Percentiles rank a stretch among this genome's conserved stretches.
Evolutionary conservation across 2,329 filamentous ascomycete genomes (phyloP).

Genomic region (Podosphaera xanthii): DNA sequence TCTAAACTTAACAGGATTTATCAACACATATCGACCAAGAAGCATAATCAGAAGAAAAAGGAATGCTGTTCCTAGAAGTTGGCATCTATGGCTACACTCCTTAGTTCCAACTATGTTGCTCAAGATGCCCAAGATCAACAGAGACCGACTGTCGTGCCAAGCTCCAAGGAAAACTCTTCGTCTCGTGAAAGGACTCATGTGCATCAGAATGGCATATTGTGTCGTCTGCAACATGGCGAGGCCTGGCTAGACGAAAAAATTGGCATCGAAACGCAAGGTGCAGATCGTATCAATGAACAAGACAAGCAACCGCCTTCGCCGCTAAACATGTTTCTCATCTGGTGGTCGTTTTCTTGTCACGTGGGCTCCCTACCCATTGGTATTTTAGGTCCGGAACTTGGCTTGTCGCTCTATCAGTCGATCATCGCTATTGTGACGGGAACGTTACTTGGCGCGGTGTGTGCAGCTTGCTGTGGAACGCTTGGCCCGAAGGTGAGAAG

Average conservation of each 20-base stretch:
- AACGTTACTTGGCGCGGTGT: slow-evolving; percentile 20
- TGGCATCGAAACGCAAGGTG: slow-evolving; percentile 24
- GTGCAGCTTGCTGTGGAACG: slow-evolving; percentile 20
- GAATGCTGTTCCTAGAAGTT: too few relatives aligned
- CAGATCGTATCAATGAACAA: slow-evolving; percentile 23
- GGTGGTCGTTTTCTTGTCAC: slow-evolving; percentile 22
- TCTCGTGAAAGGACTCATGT: too few relatives aligned
- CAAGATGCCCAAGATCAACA: too few relatives aligned
- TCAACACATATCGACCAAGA: too few relatives aligned
- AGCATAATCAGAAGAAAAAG: too few relatives aligned
- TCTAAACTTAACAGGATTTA: too few relatives aligned
- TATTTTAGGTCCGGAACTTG: slow-evolving; percentile 25
- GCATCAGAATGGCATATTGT: slow-evolving; percentile 6
- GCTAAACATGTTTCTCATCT: slow-evolving; percentile 21
- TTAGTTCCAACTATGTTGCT: too few relatives aligned
- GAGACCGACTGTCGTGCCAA: too few relatives aligned
- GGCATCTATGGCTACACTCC: too few relatives aligned
- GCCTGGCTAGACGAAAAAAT: slow-evolving; percentile 22
- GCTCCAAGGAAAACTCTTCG: too few relatives aligned
- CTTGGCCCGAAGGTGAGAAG: slow-evolving; percentile 19
- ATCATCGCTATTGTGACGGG: slow-evolving; percentile 20
- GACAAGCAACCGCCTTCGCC: slow-evolving; percentile 21
- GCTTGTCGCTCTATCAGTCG: slow-evolving; percentile 22
- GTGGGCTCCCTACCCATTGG: slow-evolving; percentile 19
- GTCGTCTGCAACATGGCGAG: slow-evolving; percentile 17